These are phyloP conservation scores for Fusarium foetens DNA, from an alignment of 2,329 filamentous ascomycete genomes.

Conservation along the genomic window DNA sequence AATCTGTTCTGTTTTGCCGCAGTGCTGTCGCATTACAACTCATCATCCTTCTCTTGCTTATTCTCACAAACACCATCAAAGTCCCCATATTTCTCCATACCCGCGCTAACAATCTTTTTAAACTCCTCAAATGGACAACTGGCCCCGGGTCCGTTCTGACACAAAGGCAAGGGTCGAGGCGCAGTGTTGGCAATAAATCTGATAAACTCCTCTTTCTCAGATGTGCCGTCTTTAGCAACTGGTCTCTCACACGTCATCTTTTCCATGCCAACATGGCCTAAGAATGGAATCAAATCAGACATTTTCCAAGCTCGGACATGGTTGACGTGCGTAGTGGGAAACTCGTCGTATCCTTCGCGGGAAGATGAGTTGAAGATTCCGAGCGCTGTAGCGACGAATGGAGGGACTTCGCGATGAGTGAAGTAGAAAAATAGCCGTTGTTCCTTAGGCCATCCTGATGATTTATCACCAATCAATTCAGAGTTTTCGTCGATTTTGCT, in stretches of 20 bases:
- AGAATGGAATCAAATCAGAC: conserved; percentile 39
- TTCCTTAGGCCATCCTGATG: conserved; percentile 28
- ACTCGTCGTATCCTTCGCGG: conserved; percentile 32
- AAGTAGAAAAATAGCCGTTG: conserved; percentile 40
- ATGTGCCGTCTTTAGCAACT: not conserved
- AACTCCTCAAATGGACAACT: conserved; percentile 38
- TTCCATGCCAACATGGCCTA: conserved; percentile 41
- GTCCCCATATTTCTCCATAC: conserved; percentile 36
- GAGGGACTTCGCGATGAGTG: conserved; percentile 39
- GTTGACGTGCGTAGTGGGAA: conserved; percentile 38
- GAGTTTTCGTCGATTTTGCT: conserved; percentile 10
- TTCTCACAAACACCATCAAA: conserved; percentile 40
- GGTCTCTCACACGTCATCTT: conserved; percentile 37
- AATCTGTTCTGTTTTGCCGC: not conserved
- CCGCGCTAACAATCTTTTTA: conserved; percentile 30
- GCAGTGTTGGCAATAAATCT: conserved; percentile 41
- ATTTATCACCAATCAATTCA: not conserved
- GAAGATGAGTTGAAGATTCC: conserved; percentile 41
- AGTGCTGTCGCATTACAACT: conserved; percentile 9
- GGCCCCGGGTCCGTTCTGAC: conserved; percentile 34
- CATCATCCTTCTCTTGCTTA: conserved; percentile 16
- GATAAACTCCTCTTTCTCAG: conserved; percentile 31
- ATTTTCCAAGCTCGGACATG: conserved; percentile 41
- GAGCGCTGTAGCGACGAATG: conserved; percentile 37
- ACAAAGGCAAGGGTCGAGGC: conserved; percentile 33